phyloP scores from a whole-genome alignment of 2,329 filamentous ascomycete genomes.

The Zymoseptoria tritici region DNA sequence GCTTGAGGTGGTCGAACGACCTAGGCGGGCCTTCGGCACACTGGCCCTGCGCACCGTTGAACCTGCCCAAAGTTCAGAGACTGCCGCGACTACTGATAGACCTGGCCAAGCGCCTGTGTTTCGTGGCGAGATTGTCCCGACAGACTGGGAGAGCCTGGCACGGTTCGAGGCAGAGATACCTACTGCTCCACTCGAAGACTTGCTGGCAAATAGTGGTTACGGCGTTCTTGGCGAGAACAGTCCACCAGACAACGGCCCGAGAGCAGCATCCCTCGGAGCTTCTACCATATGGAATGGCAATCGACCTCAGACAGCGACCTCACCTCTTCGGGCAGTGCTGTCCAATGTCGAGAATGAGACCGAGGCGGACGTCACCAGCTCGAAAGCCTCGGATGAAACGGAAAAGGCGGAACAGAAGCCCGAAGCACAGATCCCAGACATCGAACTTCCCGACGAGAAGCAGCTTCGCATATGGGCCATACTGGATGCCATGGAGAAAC shows the following conservation, averaged over 20 bases:
- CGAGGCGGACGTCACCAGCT: not conserved
- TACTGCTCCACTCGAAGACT: conserved; percentile 36
- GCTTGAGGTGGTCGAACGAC: not conserved
- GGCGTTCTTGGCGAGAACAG: conserved; percentile 14
- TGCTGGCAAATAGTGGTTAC: conserved; percentile 39
- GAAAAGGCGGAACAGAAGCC: conserved; percentile 1
- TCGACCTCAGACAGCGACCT: conserved; percentile 3
- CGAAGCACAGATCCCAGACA: not conserved
- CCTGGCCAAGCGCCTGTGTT: not conserved
- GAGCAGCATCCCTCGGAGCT: conserved; percentile 1
- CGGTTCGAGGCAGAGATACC: conserved; percentile 27
- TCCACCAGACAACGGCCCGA: not conserved
- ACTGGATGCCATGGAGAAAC: conserved; percentile 58
- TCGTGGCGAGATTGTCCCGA: conserved; percentile 20
- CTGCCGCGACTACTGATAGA: not conserved
- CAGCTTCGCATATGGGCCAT: conserved; percentile 38
- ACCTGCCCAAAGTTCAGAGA: not conserved
- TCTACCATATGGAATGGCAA: conserved; percentile 10
- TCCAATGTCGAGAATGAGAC: conserved; percentile 1
- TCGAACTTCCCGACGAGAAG: not conserved
- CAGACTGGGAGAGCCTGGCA: conserved; percentile 24
- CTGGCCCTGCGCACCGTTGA: not conserved
- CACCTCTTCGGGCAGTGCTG: conserved; percentile 3
- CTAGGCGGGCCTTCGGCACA: not conserved
- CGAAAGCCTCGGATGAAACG: not conserved